phyloP scores from a whole-genome alignment of 148 eudicot species.

The Rhododendron molle region DNA sequence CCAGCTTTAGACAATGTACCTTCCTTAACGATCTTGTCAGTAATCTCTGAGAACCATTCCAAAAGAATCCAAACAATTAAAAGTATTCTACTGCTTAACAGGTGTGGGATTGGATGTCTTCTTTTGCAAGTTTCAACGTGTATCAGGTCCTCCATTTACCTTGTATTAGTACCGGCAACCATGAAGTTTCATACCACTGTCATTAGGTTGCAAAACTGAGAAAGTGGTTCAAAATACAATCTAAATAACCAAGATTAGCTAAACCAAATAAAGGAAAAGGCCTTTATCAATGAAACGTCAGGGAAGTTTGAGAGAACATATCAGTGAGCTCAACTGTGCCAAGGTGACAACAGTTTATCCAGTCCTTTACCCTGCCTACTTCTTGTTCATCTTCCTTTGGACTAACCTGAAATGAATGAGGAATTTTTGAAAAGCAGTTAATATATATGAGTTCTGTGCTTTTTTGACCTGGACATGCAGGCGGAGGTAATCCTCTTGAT shows the following conservation, averaged over 20 bases:
- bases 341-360: slow-evolving; percentile 61
- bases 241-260: neutral
- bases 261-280: neutral
- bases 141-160: slow-evolving; percentile 36
- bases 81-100: neutral
- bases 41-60: slow-evolving; percentile 50
- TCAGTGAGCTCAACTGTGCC: slow-evolving; percentile 60
- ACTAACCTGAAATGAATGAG: slow-evolving; percentile 42
- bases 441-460: neutral
- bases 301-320: slow-evolving; percentile 70
- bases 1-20: slow-evolving; percentile 47
- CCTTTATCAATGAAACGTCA: slow-evolving; percentile 66
- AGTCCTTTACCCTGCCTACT: slow-evolving; percentile 63
- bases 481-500: too few relatives aligned
- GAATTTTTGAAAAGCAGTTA: neutral
- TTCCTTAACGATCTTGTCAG: slow-evolving; percentile 73
- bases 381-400: slow-evolving; percentile 80
- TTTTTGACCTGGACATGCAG: too few relatives aligned
- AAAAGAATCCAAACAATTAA: slow-evolving; percentile 4
- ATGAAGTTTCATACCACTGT: neutral
- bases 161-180: slow-evolving; percentile 75
- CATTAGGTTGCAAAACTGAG: neutral
- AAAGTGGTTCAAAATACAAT: neutral
- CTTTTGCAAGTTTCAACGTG: slow-evolving; percentile 4
- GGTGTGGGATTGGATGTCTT: neutral